A percentile compares a stretch with the other conserved stretches of the same genome.
Conservation (phyloP, 768 basidiomycete species). For the Auriscalpium microsporum region DNA sequence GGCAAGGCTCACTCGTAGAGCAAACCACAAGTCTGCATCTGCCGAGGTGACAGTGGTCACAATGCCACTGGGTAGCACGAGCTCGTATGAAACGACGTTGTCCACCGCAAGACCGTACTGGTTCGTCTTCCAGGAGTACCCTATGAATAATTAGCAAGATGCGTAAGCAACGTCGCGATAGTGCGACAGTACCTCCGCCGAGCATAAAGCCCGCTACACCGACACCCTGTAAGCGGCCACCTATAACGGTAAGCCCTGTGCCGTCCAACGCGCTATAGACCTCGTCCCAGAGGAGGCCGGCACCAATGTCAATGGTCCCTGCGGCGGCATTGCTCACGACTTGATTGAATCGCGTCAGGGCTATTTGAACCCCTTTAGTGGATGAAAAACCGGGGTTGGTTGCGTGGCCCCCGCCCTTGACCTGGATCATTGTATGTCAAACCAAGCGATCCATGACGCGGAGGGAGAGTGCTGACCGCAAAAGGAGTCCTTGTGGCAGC, state of each 20-base stretch:
- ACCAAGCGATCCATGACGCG: background rate
- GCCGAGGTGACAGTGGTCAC: background rate
- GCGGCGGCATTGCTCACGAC: background rate
- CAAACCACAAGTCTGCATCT: slow-evolving; percentile 10
- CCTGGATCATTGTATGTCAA: background rate
- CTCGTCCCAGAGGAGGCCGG: slow-evolving; percentile 22
- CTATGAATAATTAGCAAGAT: slow-evolving; percentile 1
- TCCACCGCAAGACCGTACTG: slow-evolving; percentile 27
- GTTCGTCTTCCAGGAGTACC: slow-evolving; percentile 27
- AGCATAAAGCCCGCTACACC: slow-evolving; percentile 20
- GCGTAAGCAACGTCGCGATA: background rate
- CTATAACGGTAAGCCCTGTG: slow-evolving; percentile 16
- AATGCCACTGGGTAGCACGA: slow-evolving; percentile 24
- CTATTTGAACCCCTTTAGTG: slow-evolving; percentile 19
- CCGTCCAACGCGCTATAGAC: slow-evolving; percentile 15
- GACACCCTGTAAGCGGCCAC: slow-evolving; percentile 17
- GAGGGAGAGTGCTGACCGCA: background rate
- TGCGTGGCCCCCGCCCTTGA: slow-evolving; percentile 21
- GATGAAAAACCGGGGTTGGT: slow-evolving; percentile 19
- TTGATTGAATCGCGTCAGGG: slow-evolving; percentile 16
- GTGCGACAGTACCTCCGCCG: slow-evolving; percentile 16
- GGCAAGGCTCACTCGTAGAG: slow-evolving; percentile 1
- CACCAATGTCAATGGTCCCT: slow-evolving; percentile 12
- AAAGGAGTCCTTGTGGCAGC: slow-evolving; percentile 6
- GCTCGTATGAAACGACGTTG: slow-evolving; percentile 21